Evolutionary conservation across 1,139 yeast species (phyloP), one percentile per base, ranked within the genome.

Genomic region (Scheffersomyces illinoinensis): DNA sequence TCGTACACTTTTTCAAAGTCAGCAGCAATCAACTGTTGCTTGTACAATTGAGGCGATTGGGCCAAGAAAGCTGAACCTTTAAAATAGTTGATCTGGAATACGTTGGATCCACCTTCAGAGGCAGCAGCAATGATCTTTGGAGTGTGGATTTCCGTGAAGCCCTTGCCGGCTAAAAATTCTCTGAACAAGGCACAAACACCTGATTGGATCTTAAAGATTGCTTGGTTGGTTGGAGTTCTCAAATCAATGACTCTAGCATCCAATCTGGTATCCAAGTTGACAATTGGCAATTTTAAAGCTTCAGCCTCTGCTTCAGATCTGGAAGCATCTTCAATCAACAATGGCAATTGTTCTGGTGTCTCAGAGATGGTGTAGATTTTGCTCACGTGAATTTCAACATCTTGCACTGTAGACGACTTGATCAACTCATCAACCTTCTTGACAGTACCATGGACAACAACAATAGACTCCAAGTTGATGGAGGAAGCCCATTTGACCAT

Each of bases 91-190:
- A 95, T 89, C 77, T 91, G 96, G 79, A 95, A 95, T 54, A 96
- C 98, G 74, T 93, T 93, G 62, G 98, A 87, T 66, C 99, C 99
- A 74, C 98, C 98, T 82, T 95, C 99, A 61, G 97, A 90, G 49
- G 99, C 91, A 56, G 98, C 93, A 67, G 96, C 97, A 72, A 95
- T 85, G 68, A 95, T 82, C 79, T 95, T 95, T 62, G 99, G 99
- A 14, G 98, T 90, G 77, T 95, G 99, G 66, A 93, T 87, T 81
- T 95, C 99, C 53, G 88, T 86, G 77, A 95, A 95, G 21, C 86
- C 86, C 69, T 81, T 85, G 57, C 78, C 77, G 61, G 78, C 72
- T 70, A 95, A 84, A 73, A 89, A 95, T 79, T 95, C 99, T 75
- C 97, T 87, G 85, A 95, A 95, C 70, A 96, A 82, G 54, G 84